These are phyloP conservation scores for Herpotrichia juniperi DNA, from an alignment of 2,329 filamentous ascomycete genomes.

Conservation along the genomic window DNA sequence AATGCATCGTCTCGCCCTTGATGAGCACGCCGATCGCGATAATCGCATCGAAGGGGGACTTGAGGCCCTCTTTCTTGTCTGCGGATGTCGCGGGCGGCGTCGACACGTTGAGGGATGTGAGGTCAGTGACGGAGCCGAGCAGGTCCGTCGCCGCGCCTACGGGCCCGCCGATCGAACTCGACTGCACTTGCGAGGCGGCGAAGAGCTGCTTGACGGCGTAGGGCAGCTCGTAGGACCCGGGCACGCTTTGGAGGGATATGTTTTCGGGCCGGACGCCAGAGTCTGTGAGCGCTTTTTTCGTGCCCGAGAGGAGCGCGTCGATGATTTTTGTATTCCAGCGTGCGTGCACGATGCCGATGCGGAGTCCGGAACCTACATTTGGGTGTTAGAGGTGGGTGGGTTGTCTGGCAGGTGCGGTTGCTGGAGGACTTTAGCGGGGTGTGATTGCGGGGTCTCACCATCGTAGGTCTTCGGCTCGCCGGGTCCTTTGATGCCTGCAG, in stretches of 20 bases:
- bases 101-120: conserved; percentile 39
- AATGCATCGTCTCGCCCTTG: conserved; percentile 99
- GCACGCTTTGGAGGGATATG: conserved; percentile 87
- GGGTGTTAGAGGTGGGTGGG: neutral
- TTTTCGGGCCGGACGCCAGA: conserved; percentile 86
- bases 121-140: conserved; percentile 72
- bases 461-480: conserved; percentile 64
- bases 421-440: conserved; percentile 9
- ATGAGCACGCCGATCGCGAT: conserved; percentile 96
- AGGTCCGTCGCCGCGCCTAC: conserved; percentile 75
- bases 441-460: conserved; percentile 49
- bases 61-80: conserved; percentile 40
- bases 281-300: conserved; percentile 76
- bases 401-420: neutral
- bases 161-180: conserved; percentile 61
- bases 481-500: conserved; percentile 67
- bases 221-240: conserved; percentile 93
- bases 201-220: conserved; percentile 89
- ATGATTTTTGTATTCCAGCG: conserved; percentile 94
- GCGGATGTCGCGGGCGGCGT: conserved; percentile 31
- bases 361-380: conserved; percentile 63
- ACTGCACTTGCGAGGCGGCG: conserved; percentile 84
- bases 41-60: conserved; percentile 83
- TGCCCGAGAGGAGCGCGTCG: conserved; percentile 79
- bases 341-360: conserved; percentile 94